These are phyloP conservation scores for Metrosideros polymorpha DNA, from an alignment of 441 rosid genomes.

Conservation along the genomic window DNA sequence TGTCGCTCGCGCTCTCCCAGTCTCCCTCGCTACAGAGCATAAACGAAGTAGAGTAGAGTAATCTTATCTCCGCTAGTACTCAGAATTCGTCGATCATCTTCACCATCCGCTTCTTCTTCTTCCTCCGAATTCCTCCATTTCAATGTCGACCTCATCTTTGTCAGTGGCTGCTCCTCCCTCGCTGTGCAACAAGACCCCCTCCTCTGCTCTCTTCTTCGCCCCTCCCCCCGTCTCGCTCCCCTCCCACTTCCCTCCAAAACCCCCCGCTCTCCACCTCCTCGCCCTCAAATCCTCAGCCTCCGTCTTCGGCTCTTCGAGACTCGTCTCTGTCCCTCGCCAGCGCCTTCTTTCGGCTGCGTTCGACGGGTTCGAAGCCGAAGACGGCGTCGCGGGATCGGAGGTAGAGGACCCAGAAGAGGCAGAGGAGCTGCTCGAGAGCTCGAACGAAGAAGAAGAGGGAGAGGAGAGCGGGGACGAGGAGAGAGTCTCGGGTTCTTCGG, in stretches of 20 bases:
- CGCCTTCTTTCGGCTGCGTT: conserved; percentile 26
- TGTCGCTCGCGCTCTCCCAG: neutral
- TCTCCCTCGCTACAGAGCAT: neutral
- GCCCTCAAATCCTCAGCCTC: neutral
- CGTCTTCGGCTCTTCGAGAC: neutral
- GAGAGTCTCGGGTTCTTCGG: conserved; percentile 10
- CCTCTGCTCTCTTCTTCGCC: conserved; percentile 8
- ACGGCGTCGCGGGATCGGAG: conserved; percentile 9
- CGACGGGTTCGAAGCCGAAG: conserved; percentile 21
- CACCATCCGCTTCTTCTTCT: neutral
- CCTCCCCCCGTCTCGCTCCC: conserved; percentile 10
- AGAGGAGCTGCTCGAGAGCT: conserved; percentile 5
- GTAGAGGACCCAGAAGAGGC: conserved; percentile 15
- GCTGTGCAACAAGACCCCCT: conserved; percentile 13
- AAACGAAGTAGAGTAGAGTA: neutral
- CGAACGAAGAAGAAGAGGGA: conserved; percentile 2
- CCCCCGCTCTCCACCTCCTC: conserved; percentile 14
- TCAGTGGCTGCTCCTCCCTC: conserved; percentile 38
- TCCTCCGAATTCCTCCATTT: neutral
- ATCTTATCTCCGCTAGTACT: neutral
- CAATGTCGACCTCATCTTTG: conserved; percentile 1
- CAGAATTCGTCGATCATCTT: neutral
- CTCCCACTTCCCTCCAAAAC: conserved; percentile 12
- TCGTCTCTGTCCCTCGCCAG: conserved; percentile 12
- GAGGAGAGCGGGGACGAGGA: conserved; percentile 23